phyloP scores from a whole-genome alignment of 1,284 basidiomycete genomes.

The Leccinum glutinopallens region DNA sequence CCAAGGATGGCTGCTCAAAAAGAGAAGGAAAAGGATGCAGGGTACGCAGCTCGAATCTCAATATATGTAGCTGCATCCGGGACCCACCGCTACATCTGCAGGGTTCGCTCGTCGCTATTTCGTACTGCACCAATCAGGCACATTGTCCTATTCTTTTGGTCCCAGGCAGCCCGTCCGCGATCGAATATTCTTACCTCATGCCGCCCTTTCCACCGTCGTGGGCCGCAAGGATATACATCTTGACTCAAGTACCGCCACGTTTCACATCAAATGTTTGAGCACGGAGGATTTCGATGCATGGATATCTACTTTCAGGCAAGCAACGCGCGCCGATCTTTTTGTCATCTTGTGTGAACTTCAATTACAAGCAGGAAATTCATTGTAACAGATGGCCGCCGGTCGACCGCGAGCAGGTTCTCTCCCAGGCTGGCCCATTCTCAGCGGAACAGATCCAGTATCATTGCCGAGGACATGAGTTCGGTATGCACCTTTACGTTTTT shows the following conservation, averaged over 20 bases:
- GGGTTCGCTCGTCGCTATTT: conserved; percentile 87
- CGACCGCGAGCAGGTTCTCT: conserved; percentile 44
- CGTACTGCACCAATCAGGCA: conserved; percentile 61
- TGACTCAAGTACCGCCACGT: conserved; percentile 74
- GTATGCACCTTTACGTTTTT: conserved; percentile 41
- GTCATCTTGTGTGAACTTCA: conserved; percentile 15
- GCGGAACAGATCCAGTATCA: conserved; percentile 47
- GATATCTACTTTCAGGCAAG: conserved; percentile 73
- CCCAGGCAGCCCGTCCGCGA: conserved; percentile 73
- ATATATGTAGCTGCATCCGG: conserved; percentile 7
- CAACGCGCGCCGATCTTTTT: conserved; percentile 5
- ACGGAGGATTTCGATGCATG: conserved; percentile 71
- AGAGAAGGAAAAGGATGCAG: conserved; percentile 83
- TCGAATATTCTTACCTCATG: conserved; percentile 63
- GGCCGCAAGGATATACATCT: conserved; percentile 77
- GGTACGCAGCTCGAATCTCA: conserved; percentile 43
- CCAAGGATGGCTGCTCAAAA: conserved; percentile 82
- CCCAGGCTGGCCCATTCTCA: conserved; percentile 43
- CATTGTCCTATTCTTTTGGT: conserved; percentile 76
- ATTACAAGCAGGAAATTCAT: conserved; percentile 57
- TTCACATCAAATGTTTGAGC: conserved; percentile 76
- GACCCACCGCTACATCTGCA: conserved; percentile 33
- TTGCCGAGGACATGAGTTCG: conserved; percentile 63
- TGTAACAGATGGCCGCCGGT: conserved; percentile 50
- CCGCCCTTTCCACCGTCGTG: conserved; percentile 71